These are phyloP conservation scores for Sophora flavescens DNA, from an alignment of 306 rosid species.

Conservation along the genomic window DNA sequence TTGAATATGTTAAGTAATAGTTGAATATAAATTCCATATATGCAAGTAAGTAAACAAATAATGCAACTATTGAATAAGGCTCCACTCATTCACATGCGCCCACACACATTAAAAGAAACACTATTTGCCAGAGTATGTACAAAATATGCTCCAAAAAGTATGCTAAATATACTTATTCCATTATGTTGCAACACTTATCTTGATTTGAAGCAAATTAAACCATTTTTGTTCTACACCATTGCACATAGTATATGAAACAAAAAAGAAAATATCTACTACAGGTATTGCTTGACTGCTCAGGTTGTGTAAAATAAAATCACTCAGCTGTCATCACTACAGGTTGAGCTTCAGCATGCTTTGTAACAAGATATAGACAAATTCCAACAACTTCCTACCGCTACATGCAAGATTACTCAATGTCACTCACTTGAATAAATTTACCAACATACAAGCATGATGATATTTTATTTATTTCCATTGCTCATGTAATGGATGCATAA, in stretches of 20 bases:
- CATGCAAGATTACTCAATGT: constrained; percentile 38
- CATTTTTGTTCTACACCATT: constrained; percentile 21
- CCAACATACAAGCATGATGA: background rate
- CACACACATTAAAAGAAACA: background rate
- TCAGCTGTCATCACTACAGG: constrained; percentile 56
- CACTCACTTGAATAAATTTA: constrained; percentile 2
- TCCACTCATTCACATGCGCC: no score
- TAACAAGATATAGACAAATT: constrained; percentile 74
- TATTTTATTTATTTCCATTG: constrained; percentile 22
- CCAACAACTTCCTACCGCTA: constrained; percentile 81
- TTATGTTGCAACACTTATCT: background rate
- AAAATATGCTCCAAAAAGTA: background rate
- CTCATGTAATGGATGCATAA: background rate
- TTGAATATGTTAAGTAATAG: no score
- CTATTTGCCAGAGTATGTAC: background rate
- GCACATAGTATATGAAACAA: background rate
- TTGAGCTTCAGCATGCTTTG: constrained; percentile 70
- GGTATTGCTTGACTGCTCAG: background rate
- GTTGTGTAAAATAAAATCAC: constrained; percentile 63
- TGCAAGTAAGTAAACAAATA: no score
- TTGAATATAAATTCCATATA: no score
- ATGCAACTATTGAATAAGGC: no score
- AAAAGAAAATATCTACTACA: background rate
- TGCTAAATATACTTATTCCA: background rate
- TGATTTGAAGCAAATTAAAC: background rate